Percentiles rank a stretch among this genome's conserved stretches.
Evolutionary conservation across 768 basidiomycete species (phyloP).

Genomic region (Lactifluus hygrophoroides): DNA sequence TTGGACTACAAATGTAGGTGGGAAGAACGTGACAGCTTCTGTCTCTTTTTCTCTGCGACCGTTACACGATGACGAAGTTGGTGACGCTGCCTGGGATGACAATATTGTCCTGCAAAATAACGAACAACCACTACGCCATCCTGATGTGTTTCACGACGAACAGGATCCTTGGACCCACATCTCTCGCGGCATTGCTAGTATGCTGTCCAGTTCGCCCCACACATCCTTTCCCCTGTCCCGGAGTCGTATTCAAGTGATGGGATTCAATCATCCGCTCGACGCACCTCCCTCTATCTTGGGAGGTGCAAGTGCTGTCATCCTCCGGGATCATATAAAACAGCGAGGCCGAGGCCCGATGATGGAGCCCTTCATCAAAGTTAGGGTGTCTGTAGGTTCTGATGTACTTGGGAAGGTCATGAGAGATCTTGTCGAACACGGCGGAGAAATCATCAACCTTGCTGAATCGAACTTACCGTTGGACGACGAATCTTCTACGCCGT

Average conservation of each 20-base stretch:
- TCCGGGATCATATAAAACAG: constrained; percentile 52
- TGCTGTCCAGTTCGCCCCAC: constrained; percentile 72
- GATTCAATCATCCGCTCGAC: constrained; percentile 35
- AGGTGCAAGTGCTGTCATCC: constrained; percentile 54
- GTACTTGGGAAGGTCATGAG: constrained; percentile 70
- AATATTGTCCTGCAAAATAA: constrained; percentile 57
- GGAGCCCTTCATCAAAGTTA: constrained; percentile 70
- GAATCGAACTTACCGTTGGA: constrained; percentile 32
- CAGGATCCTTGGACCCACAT: constrained; percentile 44
- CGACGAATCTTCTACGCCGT: constrained; percentile 34
- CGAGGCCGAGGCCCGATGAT: constrained; percentile 66
- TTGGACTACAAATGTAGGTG: constrained; percentile 59
- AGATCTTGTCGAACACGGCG: constrained; percentile 76
- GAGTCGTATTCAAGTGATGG: constrained; percentile 46
- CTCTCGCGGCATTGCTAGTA: constrained; percentile 59
- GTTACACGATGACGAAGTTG: constrained; percentile 45
- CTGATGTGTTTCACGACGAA: constrained; percentile 37
- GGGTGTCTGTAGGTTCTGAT: constrained; percentile 57
- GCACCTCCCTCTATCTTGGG: constrained; percentile 45
- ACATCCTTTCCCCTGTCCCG: constrained; percentile 64
- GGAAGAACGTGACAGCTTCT: constrained; percentile 42
- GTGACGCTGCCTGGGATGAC: constrained; percentile 67
- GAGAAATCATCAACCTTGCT: constrained; percentile 66
- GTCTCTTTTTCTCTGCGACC: constrained; percentile 50
- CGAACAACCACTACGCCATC: constrained; percentile 43